Percentiles rank a stretch among this genome's conserved stretches.
These are phyloP conservation scores for Pyrrhoderma lamaoense DNA, from an alignment of 1,284 basidiomycete species.

Conservation along the genomic window DNA sequence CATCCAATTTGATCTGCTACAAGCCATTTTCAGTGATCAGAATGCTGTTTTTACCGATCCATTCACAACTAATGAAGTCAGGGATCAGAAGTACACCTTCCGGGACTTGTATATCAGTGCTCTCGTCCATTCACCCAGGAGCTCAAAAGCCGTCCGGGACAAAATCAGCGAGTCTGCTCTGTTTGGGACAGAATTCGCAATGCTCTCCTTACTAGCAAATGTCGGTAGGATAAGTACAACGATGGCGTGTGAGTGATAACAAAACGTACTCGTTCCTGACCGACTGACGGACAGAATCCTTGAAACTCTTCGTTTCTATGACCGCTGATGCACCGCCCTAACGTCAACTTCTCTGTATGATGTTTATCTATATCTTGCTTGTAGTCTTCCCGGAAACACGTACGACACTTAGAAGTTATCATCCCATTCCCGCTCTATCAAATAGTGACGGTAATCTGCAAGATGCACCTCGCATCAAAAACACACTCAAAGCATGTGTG, in stretches of 20 bases:
- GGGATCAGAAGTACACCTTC: conserved; percentile 60
- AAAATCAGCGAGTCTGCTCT: conserved; percentile 75
- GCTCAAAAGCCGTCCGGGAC: conserved; percentile 81
- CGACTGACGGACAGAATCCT: conserved; percentile 6
- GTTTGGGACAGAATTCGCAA: conserved; percentile 78
- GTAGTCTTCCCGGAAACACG: conserved; percentile 61
- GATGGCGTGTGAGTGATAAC: conserved; percentile 69
- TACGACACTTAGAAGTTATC: conserved; percentile 63
- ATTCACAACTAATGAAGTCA: conserved; percentile 32
- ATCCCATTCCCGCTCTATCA: conserved; percentile 63
- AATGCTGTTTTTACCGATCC: conserved; percentile 67
- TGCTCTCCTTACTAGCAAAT: conserved; percentile 82
- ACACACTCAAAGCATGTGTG: conserved; percentile 67
- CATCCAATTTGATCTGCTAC: conserved; percentile 79
- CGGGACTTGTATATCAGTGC: conserved; percentile 80
- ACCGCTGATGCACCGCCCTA: conserved; percentile 2
- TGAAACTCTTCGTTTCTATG: conserved; percentile 17
- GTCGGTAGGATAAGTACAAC: conserved; percentile 93
- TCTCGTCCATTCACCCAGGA: conserved; percentile 71
- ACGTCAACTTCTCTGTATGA: conserved; percentile 1
- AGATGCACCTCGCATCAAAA: conserved; percentile 69
- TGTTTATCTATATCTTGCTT: conserved; percentile 3
- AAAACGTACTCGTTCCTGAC: conserved; percentile 20
- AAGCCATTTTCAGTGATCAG: conserved; percentile 68
- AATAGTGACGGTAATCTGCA: conserved; percentile 59